Evolutionary conservation across 75 land plant species (phyloP).

Genomic region (Cunninghamia lanceolata): DNA sequence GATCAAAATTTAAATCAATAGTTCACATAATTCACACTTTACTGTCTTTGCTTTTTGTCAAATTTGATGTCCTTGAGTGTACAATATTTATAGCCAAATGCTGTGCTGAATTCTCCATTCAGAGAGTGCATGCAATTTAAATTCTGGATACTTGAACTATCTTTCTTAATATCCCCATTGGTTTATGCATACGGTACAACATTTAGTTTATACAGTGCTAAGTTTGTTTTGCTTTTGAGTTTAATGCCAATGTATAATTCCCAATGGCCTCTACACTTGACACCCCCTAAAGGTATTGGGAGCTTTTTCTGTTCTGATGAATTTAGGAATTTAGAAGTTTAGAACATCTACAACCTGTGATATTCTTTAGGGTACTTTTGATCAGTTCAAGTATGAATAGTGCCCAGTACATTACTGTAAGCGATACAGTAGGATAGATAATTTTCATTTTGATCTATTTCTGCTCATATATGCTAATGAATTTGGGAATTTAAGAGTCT

Average conservation of each 20-base stretch:
- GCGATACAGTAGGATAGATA: neutral
- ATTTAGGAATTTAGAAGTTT: no score
- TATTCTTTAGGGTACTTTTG: no score
- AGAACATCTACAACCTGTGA: no score
- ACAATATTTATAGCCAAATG: neutral
- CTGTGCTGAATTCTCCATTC: conserved; percentile 4
- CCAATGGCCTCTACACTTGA: neutral
- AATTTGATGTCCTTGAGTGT: conserved; percentile 1
- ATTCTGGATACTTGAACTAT: neutral
- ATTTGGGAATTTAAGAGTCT: neutral
- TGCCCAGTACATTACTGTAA: no score
- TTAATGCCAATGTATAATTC: neutral
- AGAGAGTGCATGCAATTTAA: neutral
- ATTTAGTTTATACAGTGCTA: neutral
- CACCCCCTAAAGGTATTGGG: neutral
- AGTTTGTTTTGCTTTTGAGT: neutral
- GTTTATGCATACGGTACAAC: neutral
- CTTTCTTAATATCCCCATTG: neutral
- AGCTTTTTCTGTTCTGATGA: neutral
- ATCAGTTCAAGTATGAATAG: no score
- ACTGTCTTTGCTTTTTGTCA: neutral
- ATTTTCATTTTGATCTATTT: neutral
- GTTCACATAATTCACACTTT: neutral
- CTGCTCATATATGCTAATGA: neutral
- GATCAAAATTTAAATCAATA: neutral